A percentile compares a stretch with the other conserved stretches of the same genome.
Evolutionary conservation across 2,329 filamentous ascomycete species (phyloP).

Genomic region (Achaetomium macrosporum): DNA sequence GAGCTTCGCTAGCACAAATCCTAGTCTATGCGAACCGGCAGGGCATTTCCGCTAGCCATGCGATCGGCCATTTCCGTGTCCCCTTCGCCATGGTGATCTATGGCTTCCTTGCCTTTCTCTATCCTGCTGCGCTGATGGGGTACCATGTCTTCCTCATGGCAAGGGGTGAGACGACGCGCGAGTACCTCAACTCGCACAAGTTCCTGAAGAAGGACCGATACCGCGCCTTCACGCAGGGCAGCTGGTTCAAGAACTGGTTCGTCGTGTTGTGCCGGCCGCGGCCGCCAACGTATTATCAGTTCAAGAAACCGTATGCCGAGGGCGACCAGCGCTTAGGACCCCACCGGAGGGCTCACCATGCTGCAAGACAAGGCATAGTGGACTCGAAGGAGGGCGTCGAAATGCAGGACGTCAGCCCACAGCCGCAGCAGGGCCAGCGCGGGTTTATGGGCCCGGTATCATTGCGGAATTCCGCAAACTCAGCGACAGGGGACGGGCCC

Average conservation of each 20-base stretch:
- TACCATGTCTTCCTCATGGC: constrained; percentile 92
- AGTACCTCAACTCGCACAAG: constrained; percentile 94
- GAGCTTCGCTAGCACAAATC: constrained; percentile 73
- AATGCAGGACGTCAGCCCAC: constrained; percentile 60
- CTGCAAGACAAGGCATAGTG: constrained; percentile 39
- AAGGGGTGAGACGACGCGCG: constrained; percentile 87
- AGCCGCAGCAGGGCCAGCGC: constrained; percentile 25
- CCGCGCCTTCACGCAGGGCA: constrained; percentile 79
- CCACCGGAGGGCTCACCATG: constrained; percentile 33
- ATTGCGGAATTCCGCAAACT: constrained; percentile 29
- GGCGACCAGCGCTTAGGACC: constrained; percentile 79
- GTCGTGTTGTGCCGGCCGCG: constrained; percentile 77
- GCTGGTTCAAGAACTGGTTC: constrained; percentile 69
- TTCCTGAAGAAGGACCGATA: constrained; percentile 89
- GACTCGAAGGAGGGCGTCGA: constrained; percentile 56
- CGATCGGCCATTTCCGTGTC: constrained; percentile 67
- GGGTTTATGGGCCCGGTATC: constrained; percentile 52
- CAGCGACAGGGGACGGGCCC: neutral
- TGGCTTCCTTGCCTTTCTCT: constrained; percentile 65
- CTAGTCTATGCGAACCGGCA: constrained; percentile 63
- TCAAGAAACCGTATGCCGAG: constrained; percentile 69
- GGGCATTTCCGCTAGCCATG: constrained; percentile 58
- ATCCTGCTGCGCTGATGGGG: constrained; percentile 74
- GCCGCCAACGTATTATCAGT: constrained; percentile 80
- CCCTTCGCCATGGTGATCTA: constrained; percentile 88